A percentile compares a stretch with the other conserved stretches of the same genome.
These are phyloP conservation scores for Eragrostis nindensis DNA, from an alignment of 176 grass and related monocot genomes.

Conservation along the genomic window DNA sequence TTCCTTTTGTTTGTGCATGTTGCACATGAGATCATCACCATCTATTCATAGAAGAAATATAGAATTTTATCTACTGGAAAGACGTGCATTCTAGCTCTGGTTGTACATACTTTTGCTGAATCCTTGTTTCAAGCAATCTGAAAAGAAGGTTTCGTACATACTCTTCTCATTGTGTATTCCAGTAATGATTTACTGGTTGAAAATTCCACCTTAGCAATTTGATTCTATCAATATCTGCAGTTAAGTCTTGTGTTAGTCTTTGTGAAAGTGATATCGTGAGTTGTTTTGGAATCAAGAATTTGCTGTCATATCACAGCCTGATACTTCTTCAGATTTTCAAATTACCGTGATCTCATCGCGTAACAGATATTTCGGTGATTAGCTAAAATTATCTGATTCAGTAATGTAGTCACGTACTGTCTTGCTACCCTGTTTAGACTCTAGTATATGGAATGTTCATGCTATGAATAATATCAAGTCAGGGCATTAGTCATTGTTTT, in stretches of 20 bases:
- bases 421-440: slow-evolving; percentile 1
- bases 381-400: not conserved
- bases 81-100: not conserved
- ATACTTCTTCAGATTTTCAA: not conserved
- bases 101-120: slow-evolving; percentile 28
- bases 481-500: slow-evolving; percentile 26
- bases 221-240: no score
- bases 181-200: no score
- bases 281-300: not conserved
- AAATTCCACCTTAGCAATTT: no score
- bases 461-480: slow-evolving; percentile 14
- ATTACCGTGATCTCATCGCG: not conserved
- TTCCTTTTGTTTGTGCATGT: slow-evolving; percentile 14
- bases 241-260: no score
- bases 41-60: slow-evolving; percentile 46
- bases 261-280: not conserved
- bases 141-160: slow-evolving; percentile 22
- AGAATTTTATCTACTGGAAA: slow-evolving; percentile 41
- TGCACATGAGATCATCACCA: slow-evolving; percentile 38
- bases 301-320: not conserved
- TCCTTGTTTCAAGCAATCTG: slow-evolving; percentile 15
- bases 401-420: slow-evolving; percentile 4
- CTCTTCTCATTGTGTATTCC: no score
- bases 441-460: slow-evolving; percentile 41
- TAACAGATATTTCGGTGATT: not conserved